phyloP scores from a whole-genome alignment of 1,284 basidiomycete species.

The Ustilago xerochloae region DNA sequence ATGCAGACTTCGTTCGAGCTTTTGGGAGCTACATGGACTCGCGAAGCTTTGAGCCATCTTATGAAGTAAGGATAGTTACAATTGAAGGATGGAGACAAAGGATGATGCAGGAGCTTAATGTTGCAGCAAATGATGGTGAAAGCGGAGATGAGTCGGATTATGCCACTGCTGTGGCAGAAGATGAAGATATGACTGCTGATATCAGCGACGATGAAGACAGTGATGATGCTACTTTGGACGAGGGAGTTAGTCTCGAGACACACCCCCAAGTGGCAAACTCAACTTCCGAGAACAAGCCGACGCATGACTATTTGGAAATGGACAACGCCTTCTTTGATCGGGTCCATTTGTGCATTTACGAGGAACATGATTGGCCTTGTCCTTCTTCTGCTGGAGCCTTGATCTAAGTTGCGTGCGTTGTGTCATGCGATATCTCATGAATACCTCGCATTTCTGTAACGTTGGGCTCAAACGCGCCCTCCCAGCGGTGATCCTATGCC shows the following conservation, averaged over 20 bases:
- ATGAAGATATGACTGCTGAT: background rate
- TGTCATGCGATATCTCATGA: no score
- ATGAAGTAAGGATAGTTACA: background rate
- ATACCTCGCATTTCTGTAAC: no score
- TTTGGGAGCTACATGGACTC: background rate
- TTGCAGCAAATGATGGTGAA: background rate
- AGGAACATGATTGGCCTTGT: background rate
- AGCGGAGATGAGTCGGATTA: background rate
- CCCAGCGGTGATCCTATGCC: no score
- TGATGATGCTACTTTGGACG: background rate
- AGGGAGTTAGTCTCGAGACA: no score
- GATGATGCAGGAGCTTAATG: background rate
- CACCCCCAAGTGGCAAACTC: no score
- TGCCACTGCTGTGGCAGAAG: background rate
- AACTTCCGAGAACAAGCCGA: no score
- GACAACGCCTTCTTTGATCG: background rate
- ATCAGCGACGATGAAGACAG: background rate
- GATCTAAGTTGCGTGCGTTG: no score
- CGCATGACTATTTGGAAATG: no score
- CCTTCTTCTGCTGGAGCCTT: conserved; percentile 4
- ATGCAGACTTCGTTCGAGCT: background rate
- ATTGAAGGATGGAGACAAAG: background rate
- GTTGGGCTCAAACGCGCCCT: no score
- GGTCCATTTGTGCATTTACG: background rate
- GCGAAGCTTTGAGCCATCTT: background rate